phyloP scores from a whole-genome alignment of 2,329 filamentous ascomycete genomes.

The Penicillium sumatraense region DNA sequence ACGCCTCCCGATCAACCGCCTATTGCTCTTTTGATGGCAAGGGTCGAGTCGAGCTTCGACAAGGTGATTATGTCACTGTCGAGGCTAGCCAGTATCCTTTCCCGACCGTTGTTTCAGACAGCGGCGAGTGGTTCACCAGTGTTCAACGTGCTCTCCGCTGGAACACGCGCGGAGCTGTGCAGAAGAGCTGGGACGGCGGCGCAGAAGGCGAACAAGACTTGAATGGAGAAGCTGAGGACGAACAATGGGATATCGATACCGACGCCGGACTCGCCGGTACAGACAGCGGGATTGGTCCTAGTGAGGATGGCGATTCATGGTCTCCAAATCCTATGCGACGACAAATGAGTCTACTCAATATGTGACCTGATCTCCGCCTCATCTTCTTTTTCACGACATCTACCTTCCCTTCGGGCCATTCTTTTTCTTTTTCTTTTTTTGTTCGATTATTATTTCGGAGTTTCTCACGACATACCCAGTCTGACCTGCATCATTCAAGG shows the following conservation, averaged over 20 bases:
- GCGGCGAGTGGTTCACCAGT: slow-evolving; percentile 95
- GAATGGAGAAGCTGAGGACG: slow-evolving; percentile 55
- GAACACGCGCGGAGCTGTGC: slow-evolving; percentile 90
- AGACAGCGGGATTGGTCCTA: slow-evolving; percentile 57
- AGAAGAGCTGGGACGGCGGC: slow-evolving; percentile 76
- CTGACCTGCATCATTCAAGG: slow-evolving; percentile 5
- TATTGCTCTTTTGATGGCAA: slow-evolving; percentile 99
- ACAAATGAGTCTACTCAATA: slow-evolving; percentile 74
- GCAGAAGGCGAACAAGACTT: slow-evolving; percentile 37
- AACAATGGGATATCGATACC: slow-evolving; percentile 93
- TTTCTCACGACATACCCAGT: slow-evolving; percentile 12
- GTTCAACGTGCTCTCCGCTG: slow-evolving; percentile 89
- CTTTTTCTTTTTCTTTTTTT: slow-evolving; percentile 3
- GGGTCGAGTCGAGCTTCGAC: slow-evolving; percentile 86
- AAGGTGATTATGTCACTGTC: slow-evolving; percentile 95
- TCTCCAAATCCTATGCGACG: slow-evolving; percentile 37
- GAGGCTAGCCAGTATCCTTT: slow-evolving; percentile 96
- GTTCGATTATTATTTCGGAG: slow-evolving; percentile 6
- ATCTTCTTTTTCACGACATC: neutral
- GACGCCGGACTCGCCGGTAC: slow-evolving; percentile 57
- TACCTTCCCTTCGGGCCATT: neutral
- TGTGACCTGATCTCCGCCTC: slow-evolving; percentile 45
- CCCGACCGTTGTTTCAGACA: slow-evolving; percentile 88
- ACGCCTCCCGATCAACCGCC: slow-evolving; percentile 83
- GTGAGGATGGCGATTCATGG: slow-evolving; percentile 66